Conservation (phyloP, 2,329 filamentous ascomycete genomes). For the Tolypocladium inflatum region DNA sequence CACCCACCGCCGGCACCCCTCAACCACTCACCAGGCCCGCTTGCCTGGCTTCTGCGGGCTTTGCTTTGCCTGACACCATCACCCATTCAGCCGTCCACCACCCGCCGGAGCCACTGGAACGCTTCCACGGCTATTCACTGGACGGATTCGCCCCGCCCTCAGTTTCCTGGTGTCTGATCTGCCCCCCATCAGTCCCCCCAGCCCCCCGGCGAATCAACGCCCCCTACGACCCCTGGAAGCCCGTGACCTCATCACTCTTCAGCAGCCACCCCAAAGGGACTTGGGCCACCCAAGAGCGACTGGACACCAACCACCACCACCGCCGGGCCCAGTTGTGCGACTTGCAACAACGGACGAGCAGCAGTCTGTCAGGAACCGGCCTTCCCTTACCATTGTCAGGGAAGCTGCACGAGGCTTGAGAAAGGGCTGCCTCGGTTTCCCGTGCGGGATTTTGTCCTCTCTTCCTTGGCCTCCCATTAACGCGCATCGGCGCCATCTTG, state of each 20-base stretch:
- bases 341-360: background rate
- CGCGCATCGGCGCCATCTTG: background rate
- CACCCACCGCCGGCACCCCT: background rate
- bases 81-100: background rate
- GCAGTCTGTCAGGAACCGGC: background rate
- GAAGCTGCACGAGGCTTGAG: background rate
- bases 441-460: background rate
- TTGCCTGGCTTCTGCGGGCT: background rate
- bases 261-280: constrained; percentile 2
- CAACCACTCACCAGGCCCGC: background rate
- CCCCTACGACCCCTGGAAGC: constrained; percentile 5
- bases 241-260: constrained; percentile 16
- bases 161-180: constrained; percentile 3
- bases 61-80: background rate
- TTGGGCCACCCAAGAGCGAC: constrained; percentile 2
- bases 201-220: background rate
- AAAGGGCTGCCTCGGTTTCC: background rate
- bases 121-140: constrained; percentile 1
- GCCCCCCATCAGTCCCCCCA: background rate
- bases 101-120: background rate
- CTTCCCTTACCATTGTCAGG: background rate
- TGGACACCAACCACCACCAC: constrained; percentile 2
- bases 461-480: background rate
- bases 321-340: background rate
- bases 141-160: constrained; percentile 2